Evolutionary conservation across 805 yeast genomes (phyloP), one percentile per base, ranked within the genome.

Genomic region (Cyberlindnera mississippiensis): DNA sequence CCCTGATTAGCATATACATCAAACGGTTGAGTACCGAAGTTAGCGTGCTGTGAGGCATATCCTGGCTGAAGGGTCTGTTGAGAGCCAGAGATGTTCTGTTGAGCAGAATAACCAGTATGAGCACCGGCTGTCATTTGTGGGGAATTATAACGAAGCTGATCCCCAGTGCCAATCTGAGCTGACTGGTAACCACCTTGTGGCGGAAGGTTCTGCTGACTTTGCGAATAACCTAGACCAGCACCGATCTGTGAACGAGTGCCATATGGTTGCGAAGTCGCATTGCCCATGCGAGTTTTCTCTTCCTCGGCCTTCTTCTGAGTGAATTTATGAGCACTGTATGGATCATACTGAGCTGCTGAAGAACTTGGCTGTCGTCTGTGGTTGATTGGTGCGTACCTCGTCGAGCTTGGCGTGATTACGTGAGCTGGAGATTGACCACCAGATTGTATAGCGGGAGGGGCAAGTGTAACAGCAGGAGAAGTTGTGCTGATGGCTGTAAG

Each of bases 301-400:
- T 36, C 44, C 14, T 39, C 45, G 17, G 33, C 11, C 29, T 36
- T 33, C 35, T 27, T 32, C 37, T 37, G 35, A 26, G 48, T 49
- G 9, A 40, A 27, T 34, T 51, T 49, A 6, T 52, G 41, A 17
- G 55, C 35, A 37, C 59, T 53, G 31, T 49, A 33, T 17, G 62
- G 61, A 41, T 56, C 62, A 37, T 57, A 57, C 28, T 53, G 53
- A 24, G 55, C 51, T 11, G 62, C 62, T 33, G 60, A 51, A 2
- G 53, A 35, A 30, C 60, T 55, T 14, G 58, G 45, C 30, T 56
- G 60, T 52, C 61, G 51, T 39, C 43, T 53, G 28, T 57, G 62
- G 28, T 51, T 56, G 41, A 56, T 63, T 31, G 73, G 72, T 3
- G 73, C 72, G 54, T 69, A 68, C 41, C 56, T 67, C 0, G 68